A percentile compares a stretch with the other conserved stretches of the same genome.
Evolutionary conservation across 2,329 filamentous ascomycete species (phyloP).

Genomic region (Trichoderma guizhouense): DNA sequence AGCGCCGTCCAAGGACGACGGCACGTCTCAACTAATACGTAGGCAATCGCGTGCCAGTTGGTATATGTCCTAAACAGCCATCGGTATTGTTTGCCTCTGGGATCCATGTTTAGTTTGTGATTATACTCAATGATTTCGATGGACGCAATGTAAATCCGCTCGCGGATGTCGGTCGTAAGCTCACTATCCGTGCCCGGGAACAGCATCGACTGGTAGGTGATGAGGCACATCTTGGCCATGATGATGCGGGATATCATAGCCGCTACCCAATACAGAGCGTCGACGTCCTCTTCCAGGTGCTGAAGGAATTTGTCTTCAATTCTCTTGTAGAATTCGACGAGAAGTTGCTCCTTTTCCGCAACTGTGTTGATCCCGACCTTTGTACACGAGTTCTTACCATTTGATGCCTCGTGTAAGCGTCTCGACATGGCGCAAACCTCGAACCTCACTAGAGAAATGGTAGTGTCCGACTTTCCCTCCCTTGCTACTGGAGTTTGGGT

Average conservation of each 20-base stretch:
- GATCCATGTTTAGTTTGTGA: slow-evolving; percentile 61
- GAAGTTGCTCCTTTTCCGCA: slow-evolving; percentile 41
- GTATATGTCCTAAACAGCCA: slow-evolving; percentile 52
- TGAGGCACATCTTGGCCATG: slow-evolving; percentile 73
- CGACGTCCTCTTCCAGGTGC: slow-evolving; percentile 46
- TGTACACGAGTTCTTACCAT: slow-evolving; percentile 33
- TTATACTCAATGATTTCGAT: slow-evolving; percentile 72
- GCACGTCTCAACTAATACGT: slow-evolving; percentile 45
- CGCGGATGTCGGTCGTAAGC: slow-evolving; percentile 59
- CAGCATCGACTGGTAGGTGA: slow-evolving; percentile 72
- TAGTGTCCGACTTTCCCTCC: slow-evolving; percentile 52
- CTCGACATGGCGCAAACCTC: slow-evolving; percentile 47
- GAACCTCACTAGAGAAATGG: slow-evolving; percentile 46
- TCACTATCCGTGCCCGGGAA: slow-evolving; percentile 54
- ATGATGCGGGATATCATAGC: slow-evolving; percentile 67
- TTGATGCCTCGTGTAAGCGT: slow-evolving; percentile 33
- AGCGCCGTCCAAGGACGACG: slow-evolving; percentile 48
- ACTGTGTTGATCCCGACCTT: slow-evolving; percentile 30
- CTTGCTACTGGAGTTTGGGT: slow-evolving; percentile 46
- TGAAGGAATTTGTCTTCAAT: slow-evolving; percentile 54
- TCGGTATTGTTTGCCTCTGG: slow-evolving; percentile 42
- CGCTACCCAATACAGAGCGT: slow-evolving; percentile 63
- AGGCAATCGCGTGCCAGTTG: slow-evolving; percentile 51
- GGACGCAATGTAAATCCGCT: slow-evolving; percentile 67
- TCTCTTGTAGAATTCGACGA: slow-evolving; percentile 51